Conservation (phyloP, 805 yeast species). For the Komagataella pseudopastoris region DNA sequence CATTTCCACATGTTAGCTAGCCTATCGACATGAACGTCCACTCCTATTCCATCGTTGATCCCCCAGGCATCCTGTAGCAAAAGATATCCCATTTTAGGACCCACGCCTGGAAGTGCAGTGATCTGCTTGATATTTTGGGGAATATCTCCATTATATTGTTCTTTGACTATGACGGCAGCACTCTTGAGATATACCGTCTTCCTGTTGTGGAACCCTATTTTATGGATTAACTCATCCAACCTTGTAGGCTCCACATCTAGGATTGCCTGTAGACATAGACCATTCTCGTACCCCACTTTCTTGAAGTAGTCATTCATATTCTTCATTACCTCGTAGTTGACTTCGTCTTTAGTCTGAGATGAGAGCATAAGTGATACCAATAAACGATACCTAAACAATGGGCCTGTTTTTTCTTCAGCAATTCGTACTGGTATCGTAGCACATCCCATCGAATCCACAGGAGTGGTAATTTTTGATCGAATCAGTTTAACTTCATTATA, state of each 20-base stretch:
- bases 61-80: conserved; percentile 77
- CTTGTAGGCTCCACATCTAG: conserved; percentile 34
- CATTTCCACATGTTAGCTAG: conserved; percentile 72
- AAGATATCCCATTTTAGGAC: conserved; percentile 88
- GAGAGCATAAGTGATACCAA: conserved; percentile 76
- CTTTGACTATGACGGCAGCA: conserved; percentile 39
- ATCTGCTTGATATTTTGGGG: conserved; percentile 61
- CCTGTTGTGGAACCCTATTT: conserved; percentile 79
- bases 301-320: conserved; percentile 36
- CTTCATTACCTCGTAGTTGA: conserved; percentile 60
- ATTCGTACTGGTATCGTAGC: conserved; percentile 39
- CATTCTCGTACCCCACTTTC: conserved; percentile 26
- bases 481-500: conserved; percentile 50
- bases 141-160: conserved; percentile 47
- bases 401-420: conserved; percentile 20
- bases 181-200: conserved; percentile 61
- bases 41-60: conserved; percentile 74
- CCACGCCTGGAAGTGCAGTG: conserved; percentile 74
- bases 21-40: conserved; percentile 83
- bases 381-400: conserved; percentile 51
- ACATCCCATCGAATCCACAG: conserved; percentile 86
- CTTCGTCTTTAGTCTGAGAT: conserved; percentile 86
- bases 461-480: conserved; percentile 57
- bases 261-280: conserved; percentile 45
- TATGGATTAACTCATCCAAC: conserved; percentile 52